Evolutionary conservation across 139 green algal species (phyloP), one percentile per base, ranked within the genome.

Genomic region (Diplosphaera chodatii): DNA sequence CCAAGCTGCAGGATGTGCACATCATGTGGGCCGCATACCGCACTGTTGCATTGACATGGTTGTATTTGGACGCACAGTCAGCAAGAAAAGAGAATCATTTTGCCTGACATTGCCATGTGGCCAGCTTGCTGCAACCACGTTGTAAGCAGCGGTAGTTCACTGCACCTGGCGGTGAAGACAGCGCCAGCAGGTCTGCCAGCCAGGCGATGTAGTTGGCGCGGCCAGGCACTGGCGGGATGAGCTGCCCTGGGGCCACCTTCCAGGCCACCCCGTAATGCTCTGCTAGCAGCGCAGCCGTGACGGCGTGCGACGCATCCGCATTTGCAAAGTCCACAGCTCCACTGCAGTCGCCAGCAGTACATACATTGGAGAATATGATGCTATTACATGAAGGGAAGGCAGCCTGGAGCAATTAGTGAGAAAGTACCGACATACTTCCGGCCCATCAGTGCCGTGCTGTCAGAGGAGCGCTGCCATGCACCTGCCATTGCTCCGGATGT

Each of bases 121-220:
- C 37, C 37, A 20, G 37, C 37, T 10, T 48, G 37, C 37, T 48
- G 8, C n/a, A n/a, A n/a, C n/a, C n/a, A n/a, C n/a, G n/a, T n/a
- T n/a, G n/a, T n/a, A n/a, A n/a, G n/a, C n/a, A n/a, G n/a, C n/a
- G n/a, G n/a, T n/a, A n/a, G n/a, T n/a, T n/a, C n/a, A n/a, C n/a
- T n/a, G n/a, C 40, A 68, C 79, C 76, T 55, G 63, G 33, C 28
- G 85, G 84, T 5, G 68, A 55, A 1, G 85, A 92, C 68, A 96
- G 82, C 30, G 59, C 31, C 28, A 98, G 77, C 79, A 98, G 78
- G 72, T 97, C 87, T 3, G 90, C n/a, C 18, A 98, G 29, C 93
- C 93, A 98, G 76, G 91, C 83, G 5, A 98, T 78, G 82, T 98
- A 98, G 81, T 96, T 97, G 63, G 76, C 75, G 1, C 94, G 74